These are phyloP conservation scores for Scedosporium boydii DNA, from an alignment of 2,329 filamentous ascomycete species.

Conservation along the genomic window DNA sequence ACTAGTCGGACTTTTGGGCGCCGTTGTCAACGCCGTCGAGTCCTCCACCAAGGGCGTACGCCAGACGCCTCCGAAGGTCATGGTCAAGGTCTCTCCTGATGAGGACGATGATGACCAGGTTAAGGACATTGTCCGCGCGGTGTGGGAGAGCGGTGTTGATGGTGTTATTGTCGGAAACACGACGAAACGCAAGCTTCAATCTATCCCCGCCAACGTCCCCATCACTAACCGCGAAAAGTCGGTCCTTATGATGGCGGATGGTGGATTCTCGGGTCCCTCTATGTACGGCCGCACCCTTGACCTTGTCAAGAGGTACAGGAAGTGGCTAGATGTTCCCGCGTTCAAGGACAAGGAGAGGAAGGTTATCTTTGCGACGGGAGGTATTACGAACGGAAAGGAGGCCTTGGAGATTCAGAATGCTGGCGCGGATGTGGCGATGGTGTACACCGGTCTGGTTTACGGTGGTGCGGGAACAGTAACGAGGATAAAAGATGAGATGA, in stretches of 20 bases:
- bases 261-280: constrained; percentile 84
- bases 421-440: constrained; percentile 81
- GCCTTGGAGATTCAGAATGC: constrained; percentile 75
- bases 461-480: constrained; percentile 56
- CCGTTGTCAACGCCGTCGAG: constrained; percentile 63
- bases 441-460: constrained; percentile 71
- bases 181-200: constrained; percentile 65
- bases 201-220: constrained; percentile 55
- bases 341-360: constrained; percentile 44
- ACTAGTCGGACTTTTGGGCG: constrained; percentile 67
- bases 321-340: constrained; percentile 48
- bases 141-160: constrained; percentile 77
- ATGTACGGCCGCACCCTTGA: constrained; percentile 73
- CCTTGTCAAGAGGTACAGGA: constrained; percentile 72
- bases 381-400: constrained; percentile 81
- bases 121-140: constrained; percentile 77
- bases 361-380: constrained; percentile 87
- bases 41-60: constrained; percentile 55
- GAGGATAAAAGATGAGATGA: constrained; percentile 56
- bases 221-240: constrained; percentile 58
- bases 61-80: constrained; percentile 61
- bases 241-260: constrained; percentile 59
- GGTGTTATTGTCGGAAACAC: constrained; percentile 97
- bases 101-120: constrained; percentile 82
- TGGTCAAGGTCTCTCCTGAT: constrained; percentile 97